Percentiles rank a stretch among this genome's conserved stretches.
Evolutionary conservation across 331 rosid species (phyloP).

Genomic region (Telfairia occidentalis): DNA sequence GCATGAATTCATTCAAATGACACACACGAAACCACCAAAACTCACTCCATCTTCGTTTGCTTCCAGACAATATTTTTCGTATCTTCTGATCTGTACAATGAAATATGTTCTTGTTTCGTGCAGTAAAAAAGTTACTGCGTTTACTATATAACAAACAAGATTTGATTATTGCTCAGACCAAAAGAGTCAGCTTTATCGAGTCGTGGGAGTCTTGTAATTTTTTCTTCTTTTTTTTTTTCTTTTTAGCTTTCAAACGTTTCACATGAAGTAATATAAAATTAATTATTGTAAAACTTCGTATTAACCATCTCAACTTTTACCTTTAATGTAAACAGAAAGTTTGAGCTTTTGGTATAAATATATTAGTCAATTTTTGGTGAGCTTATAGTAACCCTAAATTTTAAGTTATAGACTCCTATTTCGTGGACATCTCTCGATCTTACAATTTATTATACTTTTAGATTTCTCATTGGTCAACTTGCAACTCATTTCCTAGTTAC

Average conservation of each 20-base stretch:
- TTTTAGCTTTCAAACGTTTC: background rate
- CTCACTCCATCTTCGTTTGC: background rate
- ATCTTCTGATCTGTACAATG: background rate
- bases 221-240: background rate
- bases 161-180: background rate
- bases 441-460: background rate
- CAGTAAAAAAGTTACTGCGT: background rate
- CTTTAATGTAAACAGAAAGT: background rate
- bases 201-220: background rate
- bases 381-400: background rate
- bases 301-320: background rate
- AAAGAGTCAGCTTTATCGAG: background rate
- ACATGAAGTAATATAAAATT: background rate
- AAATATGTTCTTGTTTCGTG: background rate
- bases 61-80: background rate
- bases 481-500: no score
- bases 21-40: background rate
- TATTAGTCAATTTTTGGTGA: background rate
- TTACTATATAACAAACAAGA: background rate
- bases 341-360: no score
- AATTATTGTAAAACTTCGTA: no score
- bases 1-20: background rate
- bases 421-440: no score
- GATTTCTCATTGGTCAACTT: background rate
- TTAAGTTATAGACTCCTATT: background rate